Conservation (phyloP, 2,329 filamentous ascomycete genomes). For the Pseudocercospora eumusae region DNA sequence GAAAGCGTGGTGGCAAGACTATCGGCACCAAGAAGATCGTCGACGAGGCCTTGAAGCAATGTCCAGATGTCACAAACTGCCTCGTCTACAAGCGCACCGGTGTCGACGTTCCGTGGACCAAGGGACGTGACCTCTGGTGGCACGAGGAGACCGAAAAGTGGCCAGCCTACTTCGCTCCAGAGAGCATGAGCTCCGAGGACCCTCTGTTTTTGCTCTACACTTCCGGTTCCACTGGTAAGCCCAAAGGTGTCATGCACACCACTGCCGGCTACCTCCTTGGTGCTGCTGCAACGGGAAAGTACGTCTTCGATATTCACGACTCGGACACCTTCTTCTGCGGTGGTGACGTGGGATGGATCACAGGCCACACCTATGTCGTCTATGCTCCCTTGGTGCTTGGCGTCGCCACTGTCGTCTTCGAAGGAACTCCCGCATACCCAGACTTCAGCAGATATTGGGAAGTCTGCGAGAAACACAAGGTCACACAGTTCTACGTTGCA, state of each 20-base stretch:
- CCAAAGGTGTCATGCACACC: constrained; percentile 98
- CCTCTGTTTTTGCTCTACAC: constrained; percentile 98
- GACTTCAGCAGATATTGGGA: constrained; percentile 99
- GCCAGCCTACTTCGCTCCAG: constrained; percentile 86
- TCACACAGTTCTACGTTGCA: constrained; percentile 98
- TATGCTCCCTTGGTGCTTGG: constrained; percentile 92
- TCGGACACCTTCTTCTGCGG: constrained; percentile 95
- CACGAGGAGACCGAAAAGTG: constrained; percentile 98
- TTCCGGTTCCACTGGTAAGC: constrained; percentile 95
- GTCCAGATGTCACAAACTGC: constrained; percentile 80
- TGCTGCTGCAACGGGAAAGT: constrained; percentile 90
- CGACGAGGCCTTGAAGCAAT: constrained; percentile 94
- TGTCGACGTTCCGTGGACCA: constrained; percentile 85
- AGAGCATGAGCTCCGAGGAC: constrained; percentile 88
- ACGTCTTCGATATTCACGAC: constrained; percentile 97
- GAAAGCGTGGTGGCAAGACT: constrained; percentile 94
- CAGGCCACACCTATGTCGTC: constrained; percentile 96
- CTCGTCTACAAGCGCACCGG: constrained; percentile 96
- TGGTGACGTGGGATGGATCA: constrained; percentile 98
- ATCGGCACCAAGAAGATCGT: constrained; percentile 99
- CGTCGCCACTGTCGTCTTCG: constrained; percentile 93
- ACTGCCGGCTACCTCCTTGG: constrained; percentile 94
- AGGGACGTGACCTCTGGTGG: constrained; percentile 93
- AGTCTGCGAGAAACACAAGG: constrained; percentile 89
- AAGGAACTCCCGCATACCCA: constrained; percentile 95